Base-by-base conservation (phyloP, 1,284 basidiomycete species). In the Rhodotorula glutinis region DNA sequence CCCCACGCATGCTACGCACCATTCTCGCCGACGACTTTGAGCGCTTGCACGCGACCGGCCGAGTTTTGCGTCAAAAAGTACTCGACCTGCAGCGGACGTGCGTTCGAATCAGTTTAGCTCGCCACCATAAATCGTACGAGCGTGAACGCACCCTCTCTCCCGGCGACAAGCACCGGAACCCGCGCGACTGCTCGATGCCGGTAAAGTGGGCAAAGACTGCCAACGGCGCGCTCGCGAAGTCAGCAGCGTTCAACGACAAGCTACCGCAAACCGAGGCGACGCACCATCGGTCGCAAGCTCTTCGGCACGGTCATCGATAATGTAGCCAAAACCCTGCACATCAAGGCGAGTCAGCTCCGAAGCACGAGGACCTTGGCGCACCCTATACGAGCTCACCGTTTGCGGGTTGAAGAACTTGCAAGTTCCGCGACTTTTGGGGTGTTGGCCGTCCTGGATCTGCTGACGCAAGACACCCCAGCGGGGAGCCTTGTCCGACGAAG, bases 141-240 rank as follows among this genome's bases (percentile, higher is more conserved):
- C 2, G 19, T 17, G 1, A 3, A 53, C 62, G 29, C 56, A 63
- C 62, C 7, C 41, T 14, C 29, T 63, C 62, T 27, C 49, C 62
- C 1, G n/a, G 51, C 29, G 55, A 43, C 23, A 63, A 47, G 56
- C 62, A 57, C 19, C 62, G 62, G 62, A 63, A 63, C 3, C 56
- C 55, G 21, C 23, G 23, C 29, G 29, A n/a, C 25, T 46, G 41
- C 25, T 47, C 41, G 55, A 66, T 44, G 23, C 58, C 59, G 11
- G 64, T 57, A 51, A 61, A 66, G 54, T 66, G 64, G 25, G 52
- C 59, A 27, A 66, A 66, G 30, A 66, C 64, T 66, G 54, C n/a
- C n/a, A n/a, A n/a, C n/a, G n/a, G n/a, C n/a, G n/a, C n/a, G n/a
- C n/a, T n/a, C n/a, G n/a, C n/a, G n/a, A n/a, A n/a, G n/a, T n/a